Conservation (phyloP, 1,284 basidiomycete species). For the Cryptococcus sp. region DNA sequence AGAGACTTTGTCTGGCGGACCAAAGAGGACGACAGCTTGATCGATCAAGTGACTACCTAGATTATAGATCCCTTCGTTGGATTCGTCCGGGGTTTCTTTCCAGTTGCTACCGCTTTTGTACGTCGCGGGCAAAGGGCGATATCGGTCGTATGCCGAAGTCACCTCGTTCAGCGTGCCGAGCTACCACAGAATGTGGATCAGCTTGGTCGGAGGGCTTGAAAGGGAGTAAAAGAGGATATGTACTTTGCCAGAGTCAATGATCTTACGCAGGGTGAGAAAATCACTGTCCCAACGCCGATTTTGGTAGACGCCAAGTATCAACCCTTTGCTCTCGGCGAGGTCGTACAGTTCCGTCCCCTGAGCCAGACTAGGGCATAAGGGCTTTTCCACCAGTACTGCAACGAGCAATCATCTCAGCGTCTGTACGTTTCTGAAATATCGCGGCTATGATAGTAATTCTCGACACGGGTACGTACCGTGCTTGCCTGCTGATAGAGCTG, state of each 20-base stretch:
- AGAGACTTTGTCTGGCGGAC: slow-evolving; percentile 65
- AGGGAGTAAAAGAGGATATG: slow-evolving; percentile 49
- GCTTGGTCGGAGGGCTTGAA: not conserved
- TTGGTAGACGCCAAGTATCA: slow-evolving; percentile 72
- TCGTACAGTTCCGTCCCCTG: slow-evolving; percentile 69
- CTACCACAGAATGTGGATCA: slow-evolving; percentile 10
- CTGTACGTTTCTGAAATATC: not conserved
- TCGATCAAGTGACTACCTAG: slow-evolving; percentile 64
- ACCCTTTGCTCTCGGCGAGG: slow-evolving; percentile 65
- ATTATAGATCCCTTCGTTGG: slow-evolving; percentile 55
- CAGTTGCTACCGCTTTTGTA: slow-evolving; percentile 61
- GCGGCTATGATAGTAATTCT: too few relatives aligned
- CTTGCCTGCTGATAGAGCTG: slow-evolving; percentile 68
- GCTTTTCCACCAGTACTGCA: slow-evolving; percentile 73
- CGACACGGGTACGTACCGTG: slow-evolving; percentile 59
- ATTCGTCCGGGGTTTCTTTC: slow-evolving; percentile 54
- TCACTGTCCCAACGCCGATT: slow-evolving; percentile 63
- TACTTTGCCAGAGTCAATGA: slow-evolving; percentile 61
- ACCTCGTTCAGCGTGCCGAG: slow-evolving; percentile 41
- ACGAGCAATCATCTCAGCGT: not conserved
- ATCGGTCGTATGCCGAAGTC: slow-evolving; percentile 67
- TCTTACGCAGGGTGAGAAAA: slow-evolving; percentile 69
- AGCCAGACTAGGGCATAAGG: slow-evolving; percentile 66
- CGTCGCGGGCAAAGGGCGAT: slow-evolving; percentile 59
- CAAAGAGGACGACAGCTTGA: slow-evolving; percentile 74